Evolutionary conservation across 768 basidiomycete species (phyloP).

Genomic region (Boletus edulis): DNA sequence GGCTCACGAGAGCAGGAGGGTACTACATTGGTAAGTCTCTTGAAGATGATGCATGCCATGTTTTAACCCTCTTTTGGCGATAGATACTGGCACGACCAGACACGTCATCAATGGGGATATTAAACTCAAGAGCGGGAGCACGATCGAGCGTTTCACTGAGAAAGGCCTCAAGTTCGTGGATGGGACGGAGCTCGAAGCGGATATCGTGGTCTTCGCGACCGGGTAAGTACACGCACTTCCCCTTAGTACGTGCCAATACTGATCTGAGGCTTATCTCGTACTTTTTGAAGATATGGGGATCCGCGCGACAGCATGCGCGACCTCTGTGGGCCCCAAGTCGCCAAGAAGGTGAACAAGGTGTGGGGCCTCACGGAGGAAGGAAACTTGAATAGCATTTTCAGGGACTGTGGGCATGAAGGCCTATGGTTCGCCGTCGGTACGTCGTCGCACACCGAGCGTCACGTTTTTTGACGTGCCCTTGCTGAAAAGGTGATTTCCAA

Average conservation of each 20-base stretch:
- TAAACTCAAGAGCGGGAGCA: constrained; percentile 46
- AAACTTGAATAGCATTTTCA: constrained; percentile 45
- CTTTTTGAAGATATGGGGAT: constrained; percentile 43
- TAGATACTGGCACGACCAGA: constrained; percentile 40
- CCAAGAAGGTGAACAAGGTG: constrained; percentile 44
- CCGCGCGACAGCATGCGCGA: constrained; percentile 38
- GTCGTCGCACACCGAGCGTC: background rate
- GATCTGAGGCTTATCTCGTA: background rate
- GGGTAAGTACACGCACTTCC: constrained; percentile 15
- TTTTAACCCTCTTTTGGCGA: background rate
- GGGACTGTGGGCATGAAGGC: constrained; percentile 36
- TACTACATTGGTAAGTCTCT: constrained; percentile 37
- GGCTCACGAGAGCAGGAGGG: constrained; percentile 33
- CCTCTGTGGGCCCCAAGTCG: constrained; percentile 47
- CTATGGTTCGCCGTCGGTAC: constrained; percentile 30
- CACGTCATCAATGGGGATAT: constrained; percentile 47
- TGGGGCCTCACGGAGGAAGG: constrained; percentile 68
- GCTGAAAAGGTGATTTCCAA: constrained; percentile 19
- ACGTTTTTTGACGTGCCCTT: background rate
- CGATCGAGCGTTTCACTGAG: constrained; percentile 30
- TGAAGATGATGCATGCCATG: too few relatives aligned
- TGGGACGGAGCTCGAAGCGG: constrained; percentile 28
- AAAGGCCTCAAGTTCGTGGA: constrained; percentile 20
- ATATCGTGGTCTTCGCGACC: constrained; percentile 33
- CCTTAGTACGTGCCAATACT: background rate